A percentile compares a stretch with the other conserved stretches of the same genome.
Conservation (phyloP, 2,329 filamentous ascomycete species). For the Sporothrix sp. region DNA sequence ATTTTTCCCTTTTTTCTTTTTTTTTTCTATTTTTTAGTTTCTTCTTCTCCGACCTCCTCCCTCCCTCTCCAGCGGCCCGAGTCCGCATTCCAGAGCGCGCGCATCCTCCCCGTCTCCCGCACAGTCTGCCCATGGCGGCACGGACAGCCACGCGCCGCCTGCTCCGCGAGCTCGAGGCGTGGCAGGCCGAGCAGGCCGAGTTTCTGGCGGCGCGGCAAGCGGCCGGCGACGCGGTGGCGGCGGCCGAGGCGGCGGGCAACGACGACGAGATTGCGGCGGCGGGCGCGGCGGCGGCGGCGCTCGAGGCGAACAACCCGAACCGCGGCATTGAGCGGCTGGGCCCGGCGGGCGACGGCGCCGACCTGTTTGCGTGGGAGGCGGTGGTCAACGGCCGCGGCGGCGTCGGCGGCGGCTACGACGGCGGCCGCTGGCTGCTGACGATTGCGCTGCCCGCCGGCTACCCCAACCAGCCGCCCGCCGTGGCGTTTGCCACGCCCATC, state of each 20-base stretch:
- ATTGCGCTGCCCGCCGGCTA: slow-evolving; percentile 71
- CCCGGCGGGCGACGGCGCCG: slow-evolving; percentile 39
- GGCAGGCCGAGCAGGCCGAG: slow-evolving; percentile 37
- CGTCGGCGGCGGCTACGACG: slow-evolving; percentile 47
- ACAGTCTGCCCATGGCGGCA: slow-evolving; percentile 21
- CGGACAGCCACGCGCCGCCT: slow-evolving; percentile 47
- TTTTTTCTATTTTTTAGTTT: too few relatives aligned
- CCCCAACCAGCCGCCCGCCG: slow-evolving; percentile 65
- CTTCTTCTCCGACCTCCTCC: too few relatives aligned
- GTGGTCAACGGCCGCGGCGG: slow-evolving; percentile 49
- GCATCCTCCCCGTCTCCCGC: not conserved
- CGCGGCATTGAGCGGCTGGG: slow-evolving; percentile 49
- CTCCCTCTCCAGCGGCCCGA: too few relatives aligned
- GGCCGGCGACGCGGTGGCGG: not conserved
- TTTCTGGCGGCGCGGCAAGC: not conserved
- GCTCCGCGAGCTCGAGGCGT: slow-evolving; percentile 47
- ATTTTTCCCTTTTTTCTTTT: too few relatives aligned
- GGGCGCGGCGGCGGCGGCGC: not conserved
- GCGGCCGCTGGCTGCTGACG: slow-evolving; percentile 71
- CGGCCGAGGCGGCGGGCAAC: not conserved
- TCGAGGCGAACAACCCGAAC: slow-evolving; percentile 14
- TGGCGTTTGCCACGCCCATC: slow-evolving; percentile 74
- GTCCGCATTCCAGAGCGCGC: too few relatives aligned
- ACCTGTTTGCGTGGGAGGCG: slow-evolving; percentile 49
- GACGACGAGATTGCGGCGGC: not conserved